Conservation (phyloP, 306 rosid species). For the Casuarina cunninghamiana region DNA sequence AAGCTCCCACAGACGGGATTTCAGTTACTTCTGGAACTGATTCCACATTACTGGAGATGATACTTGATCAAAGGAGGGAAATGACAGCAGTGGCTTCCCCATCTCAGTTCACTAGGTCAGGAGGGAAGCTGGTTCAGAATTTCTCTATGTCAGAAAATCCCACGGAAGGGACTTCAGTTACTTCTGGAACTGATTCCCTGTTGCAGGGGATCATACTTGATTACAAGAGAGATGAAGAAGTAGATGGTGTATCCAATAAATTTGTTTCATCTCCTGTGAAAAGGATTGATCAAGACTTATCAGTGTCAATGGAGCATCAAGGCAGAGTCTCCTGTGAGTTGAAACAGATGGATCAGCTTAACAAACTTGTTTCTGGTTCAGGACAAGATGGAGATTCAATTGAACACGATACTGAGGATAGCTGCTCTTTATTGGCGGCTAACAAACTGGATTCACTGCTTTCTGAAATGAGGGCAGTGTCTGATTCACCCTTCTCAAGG, state of each 20-base stretch:
- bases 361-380: constrained; percentile 28
- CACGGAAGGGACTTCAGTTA: constrained; percentile 13
- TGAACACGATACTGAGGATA: constrained; percentile 13
- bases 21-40: neutral
- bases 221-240: constrained; percentile 24
- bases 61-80: constrained; percentile 1
- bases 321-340: constrained; percentile 26
- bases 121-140: constrained; percentile 31
- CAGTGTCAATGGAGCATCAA: constrained; percentile 31
- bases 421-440: constrained; percentile 19
- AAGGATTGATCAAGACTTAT: constrained; percentile 25
- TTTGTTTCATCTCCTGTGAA: constrained; percentile 37
- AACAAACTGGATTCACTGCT: constrained; percentile 26
- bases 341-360: constrained; percentile 34
- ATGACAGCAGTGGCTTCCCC: constrained; percentile 33
- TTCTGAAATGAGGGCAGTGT: constrained; percentile 23
- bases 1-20: constrained; percentile 31
- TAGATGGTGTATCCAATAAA: constrained; percentile 19
- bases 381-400: constrained; percentile 23
- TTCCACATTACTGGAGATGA: too few relatives aligned
- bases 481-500: constrained; percentile 25
- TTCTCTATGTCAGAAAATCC: constrained; percentile 28
- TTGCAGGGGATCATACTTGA: constrained; percentile 23
- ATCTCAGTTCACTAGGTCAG: constrained; percentile 32
- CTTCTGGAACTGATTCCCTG: constrained; percentile 23